phyloP scores from a whole-genome alignment of 805 yeast species.

The Candida hispaniensis region DNA sequence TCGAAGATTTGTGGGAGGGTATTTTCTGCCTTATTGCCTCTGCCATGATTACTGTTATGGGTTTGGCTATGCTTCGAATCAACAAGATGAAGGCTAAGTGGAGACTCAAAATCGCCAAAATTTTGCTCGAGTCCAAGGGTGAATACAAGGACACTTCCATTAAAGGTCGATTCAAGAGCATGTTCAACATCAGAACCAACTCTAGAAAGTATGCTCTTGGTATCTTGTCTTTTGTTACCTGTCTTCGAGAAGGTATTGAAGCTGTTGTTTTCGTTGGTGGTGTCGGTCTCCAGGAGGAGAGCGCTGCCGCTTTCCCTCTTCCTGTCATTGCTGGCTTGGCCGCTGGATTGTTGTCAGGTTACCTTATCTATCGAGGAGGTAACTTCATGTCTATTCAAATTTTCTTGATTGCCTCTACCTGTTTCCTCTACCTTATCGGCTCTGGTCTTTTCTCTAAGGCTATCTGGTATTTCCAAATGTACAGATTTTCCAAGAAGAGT shows the following conservation, averaged over 20 bases:
- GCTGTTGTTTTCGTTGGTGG: constrained; percentile 95
- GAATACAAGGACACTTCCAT: constrained; percentile 20
- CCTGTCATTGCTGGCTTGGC: constrained; percentile 84
- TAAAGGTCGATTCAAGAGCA: constrained; percentile 37
- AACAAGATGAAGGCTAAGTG: constrained; percentile 95
- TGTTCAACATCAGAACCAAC: constrained; percentile 29
- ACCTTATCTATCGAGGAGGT: constrained; percentile 68
- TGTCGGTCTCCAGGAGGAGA: constrained; percentile 59
- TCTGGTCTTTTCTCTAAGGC: constrained; percentile 93
- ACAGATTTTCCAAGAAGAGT: constrained; percentile 49
- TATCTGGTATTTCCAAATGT: constrained; percentile 75
- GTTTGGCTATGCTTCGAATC: constrained; percentile 87
- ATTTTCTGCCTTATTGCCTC: constrained; percentile 84
- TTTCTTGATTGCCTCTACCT: constrained; percentile 78
- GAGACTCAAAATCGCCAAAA: constrained; percentile 88
- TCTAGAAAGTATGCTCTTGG: constrained; percentile 70
- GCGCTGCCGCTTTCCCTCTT: constrained; percentile 72
- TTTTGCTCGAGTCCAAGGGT: constrained; percentile 51
- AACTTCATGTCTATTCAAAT: constrained; percentile 72
- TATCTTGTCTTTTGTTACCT: constrained; percentile 78
- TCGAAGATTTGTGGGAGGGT: constrained; percentile 98
- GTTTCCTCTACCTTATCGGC: constrained; percentile 76
- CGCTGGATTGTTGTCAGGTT: constrained; percentile 68
- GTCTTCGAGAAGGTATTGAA: constrained; percentile 93
- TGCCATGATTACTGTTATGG: constrained; percentile 80